phyloP scores from a whole-genome alignment of 345 rosid species.

The Hibiscus tridactylites region DNA sequence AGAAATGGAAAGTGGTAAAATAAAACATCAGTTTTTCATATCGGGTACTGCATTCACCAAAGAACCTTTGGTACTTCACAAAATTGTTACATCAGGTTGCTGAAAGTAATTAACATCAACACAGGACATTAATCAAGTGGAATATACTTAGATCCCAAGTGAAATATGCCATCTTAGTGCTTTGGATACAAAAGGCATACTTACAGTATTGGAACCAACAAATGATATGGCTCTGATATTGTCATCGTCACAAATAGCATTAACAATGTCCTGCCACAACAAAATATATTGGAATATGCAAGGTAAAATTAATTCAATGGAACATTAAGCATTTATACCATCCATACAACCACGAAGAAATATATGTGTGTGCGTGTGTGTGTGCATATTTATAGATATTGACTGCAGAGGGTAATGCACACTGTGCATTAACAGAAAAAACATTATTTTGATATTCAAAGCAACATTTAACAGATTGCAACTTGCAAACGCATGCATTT shows the following conservation, averaged over 20 bases:
- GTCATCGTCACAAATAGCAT: slow-evolving; percentile 88
- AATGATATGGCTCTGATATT: slow-evolving; percentile 82
- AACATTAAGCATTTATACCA: not conserved
- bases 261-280: slow-evolving; percentile 65
- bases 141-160: not conserved
- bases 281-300: not conserved
- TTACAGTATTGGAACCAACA: slow-evolving; percentile 91
- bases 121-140: not conserved
- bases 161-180: slow-evolving; percentile 27
- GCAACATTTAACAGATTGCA: not conserved
- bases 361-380: not conserved
- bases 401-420: not conserved
- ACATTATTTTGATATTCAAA: not conserved
- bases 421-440: not conserved
- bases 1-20: not conserved
- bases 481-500: not conserved
- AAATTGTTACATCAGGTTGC: not conserved
- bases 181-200: slow-evolving; percentile 18
- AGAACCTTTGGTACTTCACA: not conserved
- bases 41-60: not conserved
- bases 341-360: not conserved
- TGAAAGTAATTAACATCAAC: not conserved
- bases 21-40: not conserved
- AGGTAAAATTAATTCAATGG: not conserved
- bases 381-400: not conserved